Conservation (phyloP, 495 filamentous ascomycete species). For the Talaromyces ruber region DNA sequence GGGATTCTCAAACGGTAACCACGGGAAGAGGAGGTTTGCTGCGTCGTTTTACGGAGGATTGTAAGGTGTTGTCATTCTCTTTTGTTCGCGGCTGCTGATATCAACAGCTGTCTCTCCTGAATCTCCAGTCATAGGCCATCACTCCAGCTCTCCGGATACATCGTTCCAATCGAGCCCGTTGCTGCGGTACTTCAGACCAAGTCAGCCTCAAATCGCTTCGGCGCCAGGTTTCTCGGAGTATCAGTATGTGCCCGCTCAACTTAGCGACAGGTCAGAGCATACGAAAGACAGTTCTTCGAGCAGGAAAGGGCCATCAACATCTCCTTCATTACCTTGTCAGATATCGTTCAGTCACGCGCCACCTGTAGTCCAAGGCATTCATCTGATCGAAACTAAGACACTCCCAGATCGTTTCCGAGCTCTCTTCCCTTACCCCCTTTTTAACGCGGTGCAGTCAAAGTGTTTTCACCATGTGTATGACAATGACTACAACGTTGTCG, state of each 20-base stretch:
- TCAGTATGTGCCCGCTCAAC: neutral
- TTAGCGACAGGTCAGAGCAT: neutral
- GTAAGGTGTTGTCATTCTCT: constrained; percentile 13
- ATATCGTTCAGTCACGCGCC: constrained; percentile 24
- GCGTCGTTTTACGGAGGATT: constrained; percentile 20
- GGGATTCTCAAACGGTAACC: neutral
- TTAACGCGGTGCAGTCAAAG: constrained; percentile 91
- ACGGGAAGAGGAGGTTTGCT: constrained; percentile 5
- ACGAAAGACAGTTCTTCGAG: neutral
- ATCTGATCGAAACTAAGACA: constrained; percentile 60
- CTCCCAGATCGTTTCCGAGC: constrained; percentile 71
- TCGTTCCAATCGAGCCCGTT: constrained; percentile 22
- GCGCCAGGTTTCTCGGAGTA: neutral
- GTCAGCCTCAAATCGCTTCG: neutral
- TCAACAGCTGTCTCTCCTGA: constrained; percentile 10
- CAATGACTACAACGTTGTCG: constrained; percentile 73
- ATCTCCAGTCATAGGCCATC: constrained; percentile 15
- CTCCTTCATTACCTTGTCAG: constrained; percentile 2
- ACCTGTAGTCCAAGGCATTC: constrained; percentile 56
- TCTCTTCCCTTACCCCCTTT: constrained; percentile 71
- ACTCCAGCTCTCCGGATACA: constrained; percentile 21
- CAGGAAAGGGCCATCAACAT: neutral
- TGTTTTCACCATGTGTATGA: constrained; percentile 68
- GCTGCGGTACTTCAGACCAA: constrained; percentile 3
- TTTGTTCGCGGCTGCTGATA: constrained; percentile 5